Conservation (phyloP, 2,329 filamentous ascomycete species). For the Exophiala calicioides region DNA sequence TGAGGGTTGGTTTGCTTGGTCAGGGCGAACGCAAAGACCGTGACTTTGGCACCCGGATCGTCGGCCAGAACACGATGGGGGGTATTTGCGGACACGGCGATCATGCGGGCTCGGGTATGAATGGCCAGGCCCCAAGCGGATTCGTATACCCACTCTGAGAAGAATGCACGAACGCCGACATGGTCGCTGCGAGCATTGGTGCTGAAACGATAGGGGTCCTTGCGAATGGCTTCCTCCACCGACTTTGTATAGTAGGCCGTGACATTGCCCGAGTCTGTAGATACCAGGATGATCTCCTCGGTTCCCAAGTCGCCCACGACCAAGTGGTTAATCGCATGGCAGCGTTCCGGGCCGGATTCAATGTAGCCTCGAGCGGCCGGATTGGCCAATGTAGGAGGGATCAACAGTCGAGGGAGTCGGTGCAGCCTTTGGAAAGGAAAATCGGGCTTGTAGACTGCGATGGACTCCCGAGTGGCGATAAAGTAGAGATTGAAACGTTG, state of each 20-base stretch:
- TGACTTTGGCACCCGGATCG: constrained; percentile 29
- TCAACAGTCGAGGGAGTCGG: constrained; percentile 42
- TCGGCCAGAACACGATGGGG: constrained; percentile 20
- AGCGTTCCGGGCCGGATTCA: constrained; percentile 46
- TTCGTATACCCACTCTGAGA: constrained; percentile 71
- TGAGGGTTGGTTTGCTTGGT: constrained; percentile 35
- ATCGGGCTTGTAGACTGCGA: constrained; percentile 48
- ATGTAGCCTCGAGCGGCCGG: constrained; percentile 55
- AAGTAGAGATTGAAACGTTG: constrained; percentile 51
- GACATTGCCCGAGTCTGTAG: constrained; percentile 75
- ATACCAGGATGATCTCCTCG: constrained; percentile 67
- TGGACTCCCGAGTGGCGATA: constrained; percentile 42
- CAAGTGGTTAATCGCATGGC: constrained; percentile 70
- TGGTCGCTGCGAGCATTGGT: constrained; percentile 35
- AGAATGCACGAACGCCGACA: constrained; percentile 57
- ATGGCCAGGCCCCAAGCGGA: constrained; percentile 90
- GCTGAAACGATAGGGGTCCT: constrained; percentile 26
- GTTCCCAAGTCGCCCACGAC: constrained; percentile 68
- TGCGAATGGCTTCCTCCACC: constrained; percentile 49
- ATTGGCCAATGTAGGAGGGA: constrained; percentile 45
- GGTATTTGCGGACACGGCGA: constrained; percentile 82
- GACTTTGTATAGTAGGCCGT: constrained; percentile 66
- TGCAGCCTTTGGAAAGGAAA: constrained; percentile 44
- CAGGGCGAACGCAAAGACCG: constrained; percentile 40
- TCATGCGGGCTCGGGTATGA: constrained; percentile 76